Conservation (phyloP, 805 yeast species). For the Teunomyces funiuensis region DNA sequence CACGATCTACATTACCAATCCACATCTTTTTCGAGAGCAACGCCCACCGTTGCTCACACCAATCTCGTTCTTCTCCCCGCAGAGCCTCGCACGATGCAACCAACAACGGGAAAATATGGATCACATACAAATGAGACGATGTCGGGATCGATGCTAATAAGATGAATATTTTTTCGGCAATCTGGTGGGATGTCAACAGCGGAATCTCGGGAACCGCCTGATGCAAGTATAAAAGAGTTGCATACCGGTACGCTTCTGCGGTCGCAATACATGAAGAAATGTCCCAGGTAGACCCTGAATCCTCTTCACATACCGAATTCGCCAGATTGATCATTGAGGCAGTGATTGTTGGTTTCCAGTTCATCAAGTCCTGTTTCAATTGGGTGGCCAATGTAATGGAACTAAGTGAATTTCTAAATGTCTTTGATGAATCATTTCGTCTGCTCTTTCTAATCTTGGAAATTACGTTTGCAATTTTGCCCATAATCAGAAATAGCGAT, state of each 20-base stretch:
- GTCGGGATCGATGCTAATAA: slow-evolving; percentile 63
- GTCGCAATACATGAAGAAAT: slow-evolving; percentile 61
- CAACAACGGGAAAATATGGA: slow-evolving; percentile 65
- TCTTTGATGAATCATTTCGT: slow-evolving; percentile 5
- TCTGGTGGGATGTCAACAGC: slow-evolving; percentile 48
- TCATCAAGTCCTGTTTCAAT: slow-evolving; percentile 50
- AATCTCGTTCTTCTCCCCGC: slow-evolving; percentile 56
- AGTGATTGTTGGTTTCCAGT: slow-evolving; percentile 55
- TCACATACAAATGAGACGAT: slow-evolving; percentile 52
- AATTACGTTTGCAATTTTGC: slow-evolving; percentile 59
- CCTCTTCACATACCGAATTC: slow-evolving; percentile 32
- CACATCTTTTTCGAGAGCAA: slow-evolving; percentile 52
- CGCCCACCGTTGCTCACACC: slow-evolving; percentile 62
- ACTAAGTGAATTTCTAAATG: slow-evolving; percentile 39
- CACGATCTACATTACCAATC: slow-evolving; percentile 66
- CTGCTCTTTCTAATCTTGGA: slow-evolving; percentile 43
- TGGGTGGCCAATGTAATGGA: slow-evolving; percentile 56
- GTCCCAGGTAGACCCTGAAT: slow-evolving; percentile 43
- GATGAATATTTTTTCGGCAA: slow-evolving; percentile 61
- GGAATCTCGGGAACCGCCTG: slow-evolving; percentile 74
- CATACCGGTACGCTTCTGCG: slow-evolving; percentile 66
- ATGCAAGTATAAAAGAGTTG: slow-evolving; percentile 59
- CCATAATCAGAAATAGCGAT: slow-evolving; percentile 61
- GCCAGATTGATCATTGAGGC: slow-evolving; percentile 32
- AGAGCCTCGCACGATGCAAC: slow-evolving; percentile 67